These are phyloP conservation scores for Gossypium arboreum DNA, from an alignment of 345 rosid species.

Conservation along the genomic window DNA sequence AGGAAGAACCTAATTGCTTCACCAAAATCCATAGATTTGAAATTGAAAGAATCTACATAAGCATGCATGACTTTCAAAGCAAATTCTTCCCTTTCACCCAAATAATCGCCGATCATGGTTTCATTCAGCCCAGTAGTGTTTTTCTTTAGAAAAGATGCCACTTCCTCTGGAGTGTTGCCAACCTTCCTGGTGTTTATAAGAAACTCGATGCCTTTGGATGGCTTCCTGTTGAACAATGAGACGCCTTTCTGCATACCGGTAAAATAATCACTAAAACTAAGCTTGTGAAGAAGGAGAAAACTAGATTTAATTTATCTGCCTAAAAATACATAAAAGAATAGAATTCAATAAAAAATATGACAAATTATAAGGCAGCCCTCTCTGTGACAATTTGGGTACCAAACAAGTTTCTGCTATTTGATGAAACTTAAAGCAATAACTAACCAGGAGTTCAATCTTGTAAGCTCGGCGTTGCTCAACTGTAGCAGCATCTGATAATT, in stretches of 20 bases:
- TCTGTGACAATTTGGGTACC: not conserved
- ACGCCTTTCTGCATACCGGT: constrained; percentile 77
- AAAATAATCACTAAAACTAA: constrained; percentile 25
- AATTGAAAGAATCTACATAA: constrained; percentile 87
- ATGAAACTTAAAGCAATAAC: constrained; percentile 18
- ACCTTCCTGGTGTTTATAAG: constrained; percentile 63
- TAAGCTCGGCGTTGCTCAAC: constrained; percentile 92
- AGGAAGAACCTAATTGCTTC: constrained; percentile 92
- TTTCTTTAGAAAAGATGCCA: constrained; percentile 67
- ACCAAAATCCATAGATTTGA: constrained; percentile 81
- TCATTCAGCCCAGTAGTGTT: constrained; percentile 66
- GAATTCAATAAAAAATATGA: constrained; percentile 7
- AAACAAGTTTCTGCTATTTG: not conserved
- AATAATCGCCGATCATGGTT: constrained; percentile 87
- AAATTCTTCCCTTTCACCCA: constrained; percentile 95
- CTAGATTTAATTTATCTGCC: not conserved
- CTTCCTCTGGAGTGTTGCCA: constrained; percentile 78
- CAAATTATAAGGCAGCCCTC: constrained; percentile 2
- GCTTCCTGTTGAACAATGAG: constrained; percentile 79
- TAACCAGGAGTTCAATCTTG: constrained; percentile 93
- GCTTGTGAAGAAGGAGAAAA: not conserved
- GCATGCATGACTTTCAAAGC: constrained; percentile 92
- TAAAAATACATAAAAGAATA: not conserved
- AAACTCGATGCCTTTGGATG: constrained; percentile 90
- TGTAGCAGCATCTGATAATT: constrained; percentile 73